These are phyloP conservation scores for Irpex sp. DNA, from an alignment of 1,284 basidiomycete genomes.

Conservation along the genomic window DNA sequence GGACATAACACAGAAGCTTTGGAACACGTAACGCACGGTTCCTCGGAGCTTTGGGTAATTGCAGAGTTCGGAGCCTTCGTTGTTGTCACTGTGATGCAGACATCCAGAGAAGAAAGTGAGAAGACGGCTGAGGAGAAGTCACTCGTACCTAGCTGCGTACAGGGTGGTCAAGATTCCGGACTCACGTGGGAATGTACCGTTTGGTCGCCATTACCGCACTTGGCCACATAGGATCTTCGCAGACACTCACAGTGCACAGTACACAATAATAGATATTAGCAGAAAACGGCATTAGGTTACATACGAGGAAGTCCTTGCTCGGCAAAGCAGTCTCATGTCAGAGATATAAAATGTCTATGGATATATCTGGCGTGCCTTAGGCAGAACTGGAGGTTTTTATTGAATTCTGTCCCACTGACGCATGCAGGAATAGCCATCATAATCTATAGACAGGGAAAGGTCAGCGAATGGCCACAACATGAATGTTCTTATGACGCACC, in stretches of 20 bases:
- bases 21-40: background rate
- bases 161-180: background rate
- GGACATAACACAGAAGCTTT: background rate
- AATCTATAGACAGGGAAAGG: slow-evolving; percentile 30
- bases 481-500: slow-evolving; percentile 31
- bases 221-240: background rate
- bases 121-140: background rate
- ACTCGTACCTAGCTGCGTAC: background rate
- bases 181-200: background rate
- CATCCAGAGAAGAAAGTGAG: background rate
- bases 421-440: slow-evolving; percentile 49
- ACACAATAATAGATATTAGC: background rate
- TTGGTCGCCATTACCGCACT: background rate
- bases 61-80: background rate
- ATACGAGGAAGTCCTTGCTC: background rate
- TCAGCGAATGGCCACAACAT: background rate
- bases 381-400: background rate
- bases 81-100: background rate
- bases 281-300: background rate
- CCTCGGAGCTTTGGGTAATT: background rate
- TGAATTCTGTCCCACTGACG: slow-evolving; percentile 40
- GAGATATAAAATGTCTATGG: background rate
- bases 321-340: background rate
- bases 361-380: background rate
- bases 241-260: background rate